These are phyloP conservation scores for Brettanomyces anomalus DNA, from an alignment of 805 yeast genomes.

Conservation along the genomic window DNA sequence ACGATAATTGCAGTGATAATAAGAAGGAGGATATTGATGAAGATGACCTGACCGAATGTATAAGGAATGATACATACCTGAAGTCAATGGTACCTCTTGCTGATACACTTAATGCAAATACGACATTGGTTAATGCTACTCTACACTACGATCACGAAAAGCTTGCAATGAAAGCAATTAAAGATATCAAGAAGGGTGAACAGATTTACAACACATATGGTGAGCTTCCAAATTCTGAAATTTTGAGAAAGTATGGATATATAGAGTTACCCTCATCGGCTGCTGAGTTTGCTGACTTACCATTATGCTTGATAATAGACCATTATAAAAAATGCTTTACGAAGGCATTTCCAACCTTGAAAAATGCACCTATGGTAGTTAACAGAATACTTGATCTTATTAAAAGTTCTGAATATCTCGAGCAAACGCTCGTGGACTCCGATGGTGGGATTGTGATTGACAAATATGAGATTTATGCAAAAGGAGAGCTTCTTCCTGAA, in stretches of 20 bases:
- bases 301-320: slow-evolving; percentile 32
- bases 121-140: slow-evolving; percentile 66
- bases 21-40: slow-evolving; percentile 12
- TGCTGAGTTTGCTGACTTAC: slow-evolving; percentile 75
- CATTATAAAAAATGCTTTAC: slow-evolving; percentile 25
- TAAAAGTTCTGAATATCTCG: slow-evolving; percentile 25
- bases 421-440: slow-evolving; percentile 21
- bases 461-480: slow-evolving; percentile 51
- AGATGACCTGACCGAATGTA: slow-evolving; percentile 16
- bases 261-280: slow-evolving; percentile 66
- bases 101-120: slow-evolving; percentile 83
- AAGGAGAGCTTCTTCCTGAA: slow-evolving; percentile 56
- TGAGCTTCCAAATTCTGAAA: slow-evolving; percentile 84
- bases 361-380: slow-evolving; percentile 15
- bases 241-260: slow-evolving; percentile 85
- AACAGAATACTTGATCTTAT: slow-evolving; percentile 31
- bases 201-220: slow-evolving; percentile 88
- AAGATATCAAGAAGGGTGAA: slow-evolving; percentile 49
- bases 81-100: slow-evolving; percentile 94
- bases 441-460: slow-evolving; percentile 37
- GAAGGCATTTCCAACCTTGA: slow-evolving; percentile 14
- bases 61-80: slow-evolving; percentile 27
- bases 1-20: slow-evolving; percentile 13
- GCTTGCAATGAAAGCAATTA: slow-evolving; percentile 66
- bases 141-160: slow-evolving; percentile 40